These are phyloP conservation scores for Ascobolus immersus DNA, from an alignment of 495 filamentous ascomycete species.

Conservation along the genomic window DNA sequence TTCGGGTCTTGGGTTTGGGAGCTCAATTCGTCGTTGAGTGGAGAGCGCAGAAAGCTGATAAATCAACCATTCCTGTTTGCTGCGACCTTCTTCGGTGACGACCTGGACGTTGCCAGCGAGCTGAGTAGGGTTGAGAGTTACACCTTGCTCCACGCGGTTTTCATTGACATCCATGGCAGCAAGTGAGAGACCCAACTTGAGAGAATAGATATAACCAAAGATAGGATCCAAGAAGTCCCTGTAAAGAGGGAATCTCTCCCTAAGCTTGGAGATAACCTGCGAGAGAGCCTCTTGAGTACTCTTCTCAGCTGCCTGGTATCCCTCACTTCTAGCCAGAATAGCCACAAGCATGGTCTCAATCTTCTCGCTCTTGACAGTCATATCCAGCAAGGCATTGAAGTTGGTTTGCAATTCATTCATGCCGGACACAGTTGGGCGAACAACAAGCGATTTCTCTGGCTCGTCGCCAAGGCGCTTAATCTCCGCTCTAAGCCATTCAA, in stretches of 20 bases:
- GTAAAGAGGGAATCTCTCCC: constrained; percentile 42
- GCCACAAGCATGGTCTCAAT: constrained; percentile 13
- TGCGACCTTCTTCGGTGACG: constrained; percentile 3
- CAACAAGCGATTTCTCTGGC: constrained; percentile 30
- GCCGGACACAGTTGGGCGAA: constrained; percentile 39
- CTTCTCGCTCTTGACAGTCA: constrained; percentile 32
- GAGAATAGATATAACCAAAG: constrained; percentile 53
- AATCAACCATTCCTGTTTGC: not conserved
- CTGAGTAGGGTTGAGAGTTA: not conserved
- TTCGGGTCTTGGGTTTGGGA: constrained; percentile 1
- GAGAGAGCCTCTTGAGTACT: constrained; percentile 46
- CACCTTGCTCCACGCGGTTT: not conserved
- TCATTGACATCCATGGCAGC: constrained; percentile 18
- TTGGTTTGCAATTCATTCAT: constrained; percentile 54
- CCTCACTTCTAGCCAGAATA: constrained; percentile 6
- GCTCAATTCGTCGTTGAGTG: constrained; percentile 7
- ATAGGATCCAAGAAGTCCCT: constrained; percentile 60
- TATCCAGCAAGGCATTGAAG: constrained; percentile 47
- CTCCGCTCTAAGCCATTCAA: constrained; percentile 31
- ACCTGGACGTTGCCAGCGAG: constrained; percentile 19
- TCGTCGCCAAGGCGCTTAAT: constrained; percentile 36
- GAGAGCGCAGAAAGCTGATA: constrained; percentile 9
- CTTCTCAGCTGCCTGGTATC: constrained; percentile 20
- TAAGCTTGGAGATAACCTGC: constrained; percentile 40
- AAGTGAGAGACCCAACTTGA: constrained; percentile 51